Evolutionary conservation across 1,139 yeast species (phyloP).

Genomic region (Keqinozyma sinolaborantium): DNA sequence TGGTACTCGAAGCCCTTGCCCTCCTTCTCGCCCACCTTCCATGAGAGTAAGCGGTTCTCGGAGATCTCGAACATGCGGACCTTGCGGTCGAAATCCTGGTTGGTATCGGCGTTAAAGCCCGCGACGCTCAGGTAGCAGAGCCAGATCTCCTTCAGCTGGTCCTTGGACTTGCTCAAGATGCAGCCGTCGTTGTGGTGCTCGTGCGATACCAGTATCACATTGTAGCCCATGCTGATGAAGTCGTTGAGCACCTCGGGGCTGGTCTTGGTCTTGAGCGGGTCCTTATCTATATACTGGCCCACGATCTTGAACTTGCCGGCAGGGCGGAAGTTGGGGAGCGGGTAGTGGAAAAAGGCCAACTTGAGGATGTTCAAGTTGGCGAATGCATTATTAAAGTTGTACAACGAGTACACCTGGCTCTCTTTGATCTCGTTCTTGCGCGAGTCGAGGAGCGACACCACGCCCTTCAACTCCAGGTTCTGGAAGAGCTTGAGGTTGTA

Average conservation of each 20-base stretch:
- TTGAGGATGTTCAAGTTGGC: constrained; percentile 17
- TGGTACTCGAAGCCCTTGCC: constrained; percentile 33
- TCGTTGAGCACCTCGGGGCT: constrained; percentile 33
- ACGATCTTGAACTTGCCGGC: constrained; percentile 43
- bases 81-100: constrained; percentile 25
- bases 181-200: constrained; percentile 59
- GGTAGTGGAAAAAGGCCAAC: constrained; percentile 47
- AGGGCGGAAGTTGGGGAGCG: constrained; percentile 52
- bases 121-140: constrained; percentile 39
- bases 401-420: constrained; percentile 28
- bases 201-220: constrained; percentile 50
- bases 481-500: constrained; percentile 24
- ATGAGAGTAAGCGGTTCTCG: constrained; percentile 25
- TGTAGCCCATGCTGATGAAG: constrained; percentile 33
- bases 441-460: constrained; percentile 34
- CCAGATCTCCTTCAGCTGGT: constrained; percentile 23
- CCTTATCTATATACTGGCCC: constrained; percentile 48
- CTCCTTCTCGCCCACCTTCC: constrained; percentile 34
- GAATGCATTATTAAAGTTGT: constrained; percentile 16
- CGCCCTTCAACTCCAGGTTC: constrained; percentile 16
- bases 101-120: constrained; percentile 35
- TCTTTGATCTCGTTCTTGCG: constrained; percentile 23
- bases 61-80: constrained; percentile 33
- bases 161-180: constrained; percentile 18
- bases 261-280: constrained; percentile 30